Base-by-base conservation (phyloP, 805 yeast species). In the Ascoidea rubescens region DNA sequence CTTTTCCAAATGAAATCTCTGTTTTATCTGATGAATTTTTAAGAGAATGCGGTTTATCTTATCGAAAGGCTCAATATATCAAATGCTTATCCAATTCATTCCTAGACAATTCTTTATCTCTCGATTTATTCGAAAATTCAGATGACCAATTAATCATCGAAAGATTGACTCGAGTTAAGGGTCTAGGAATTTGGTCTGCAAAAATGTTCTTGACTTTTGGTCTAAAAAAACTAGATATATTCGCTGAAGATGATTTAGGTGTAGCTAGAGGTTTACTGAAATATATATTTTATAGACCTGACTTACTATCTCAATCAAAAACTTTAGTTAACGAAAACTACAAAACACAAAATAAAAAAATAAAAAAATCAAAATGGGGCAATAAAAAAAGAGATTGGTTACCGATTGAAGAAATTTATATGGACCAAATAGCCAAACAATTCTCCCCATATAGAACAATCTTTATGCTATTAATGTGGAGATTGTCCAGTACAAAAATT, bases 101-200 rank as follows among this genome's bases (percentile, higher is more conserved):
- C 51, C 46, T 55, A 50, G 62, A 71, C 16, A 66, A 70, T 0
- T 61, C 68, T 1, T 59, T 62, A 1, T 46, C 50, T 8, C 45
- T 48, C 16, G 66, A 65, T 1, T 67, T 74, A 50, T 74, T 81
- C 55, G 46, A 54, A 2, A 53, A 56, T 0, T 66, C 66, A 42
- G 55, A 69, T 3, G 71, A 75, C 48, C 75, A 75, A 1, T 78
- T 69, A 28, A 66, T 84, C 14, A 60, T 74, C 1, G 71, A 71
- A 17, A 75, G 73, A 53, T 64, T 83, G 51, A 73, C 75, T 0
- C 62, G 63, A 31, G 68, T 84, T 55, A 84, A 84, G 59, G 95
- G 95, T 0, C 75, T 86, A 16, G 95, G 93, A 0, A 73, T 74
- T 1, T 90, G 98, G 98, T 79, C 89, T 4, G 90, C 93, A 0